Base-by-base conservation (phyloP, 768 basidiomycete species). In the Kwoniella sp. region DNA sequence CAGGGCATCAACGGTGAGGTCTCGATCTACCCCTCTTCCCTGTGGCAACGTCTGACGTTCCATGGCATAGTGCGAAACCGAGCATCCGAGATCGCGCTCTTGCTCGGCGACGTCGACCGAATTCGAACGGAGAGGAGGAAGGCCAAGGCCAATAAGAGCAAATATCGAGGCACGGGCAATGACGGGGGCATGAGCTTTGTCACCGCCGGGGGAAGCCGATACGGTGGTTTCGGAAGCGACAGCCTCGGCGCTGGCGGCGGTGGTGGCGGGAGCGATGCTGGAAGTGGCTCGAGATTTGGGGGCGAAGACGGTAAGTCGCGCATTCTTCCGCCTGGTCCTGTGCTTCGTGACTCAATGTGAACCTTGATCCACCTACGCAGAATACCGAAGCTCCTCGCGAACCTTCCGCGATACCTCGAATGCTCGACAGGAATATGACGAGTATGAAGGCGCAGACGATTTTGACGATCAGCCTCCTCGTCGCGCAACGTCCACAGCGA, bases 391-490 rank as follows among this genome's bases (percentile, higher is more conserved):
- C 2, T 59, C 58, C 50, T 75, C 76, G 17, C 51, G 53, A 34
- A 41, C 38, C 17, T 53, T 46, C 32, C 39, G 58, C 7, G 46
- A 38, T 11, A 45, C 50, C 0, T 33, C 52, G 23, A n/a, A n/a
- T n/a, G 46, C 60, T 17, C 33, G 50, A 29, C 52, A 31, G 9
- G 80, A 81, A 22, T 96, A 83, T 60, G 92, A 98, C 65, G 92
- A 96, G 71, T 99, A 99, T 73, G 88, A 93, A 60, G 95, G 93
- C 11, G 93, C 93, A 1, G 79, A 80, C 32, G 89, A 89, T 53
- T 92, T 96, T 55, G 90, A 93, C 79, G 73, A 46, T 78, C 73
- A 55, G 77, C 76, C 69, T 39, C 53, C 59, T 23, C 62, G 57
- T 38, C 56, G 62, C 20, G n/a, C n/a, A n/a, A n/a, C n/a, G n/a